Evolutionary conservation across 441 rosid genomes (phyloP).

Genomic region (Gossypium schwendimanii): DNA sequence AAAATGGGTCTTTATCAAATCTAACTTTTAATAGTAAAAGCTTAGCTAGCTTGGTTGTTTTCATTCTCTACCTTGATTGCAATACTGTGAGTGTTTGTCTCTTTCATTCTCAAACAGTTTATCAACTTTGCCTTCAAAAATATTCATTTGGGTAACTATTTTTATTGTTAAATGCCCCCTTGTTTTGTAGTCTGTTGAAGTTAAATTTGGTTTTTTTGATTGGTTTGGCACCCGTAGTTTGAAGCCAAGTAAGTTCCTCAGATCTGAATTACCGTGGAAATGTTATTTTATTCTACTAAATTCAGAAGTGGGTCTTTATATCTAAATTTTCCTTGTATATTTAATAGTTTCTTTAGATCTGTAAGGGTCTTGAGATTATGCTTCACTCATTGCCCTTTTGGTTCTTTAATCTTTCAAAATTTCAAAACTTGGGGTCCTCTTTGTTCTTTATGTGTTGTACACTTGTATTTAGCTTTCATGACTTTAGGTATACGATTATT

Average conservation of each 20-base stretch:
- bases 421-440: constrained; percentile 15
- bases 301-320: constrained; percentile 29
- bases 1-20: not conserved
- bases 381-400: constrained; percentile 7
- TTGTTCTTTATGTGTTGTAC: constrained; percentile 15
- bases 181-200: constrained; percentile 22
- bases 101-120: not conserved
- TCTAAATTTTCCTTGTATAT: constrained; percentile 13
- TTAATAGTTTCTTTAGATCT: constrained; percentile 33
- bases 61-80: too few relatives aligned
- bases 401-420: constrained; percentile 16
- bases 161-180: constrained; percentile 13
- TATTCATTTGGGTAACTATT: not conserved
- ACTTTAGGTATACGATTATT: constrained; percentile 13
- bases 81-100: not conserved
- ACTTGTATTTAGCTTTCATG: constrained; percentile 10
- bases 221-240: constrained; percentile 23
- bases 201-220: constrained; percentile 17
- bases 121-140: not conserved
- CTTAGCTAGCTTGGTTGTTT: not conserved
- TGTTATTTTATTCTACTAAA: constrained; percentile 31
- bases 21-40: not conserved
- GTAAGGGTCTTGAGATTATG: constrained; percentile 17
- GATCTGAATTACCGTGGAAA: constrained; percentile 49
- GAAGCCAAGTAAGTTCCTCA: constrained; percentile 56